Evolutionary conservation across 2,329 filamentous ascomycete species (phyloP).

Genomic region (Penicillium decumbens): DNA sequence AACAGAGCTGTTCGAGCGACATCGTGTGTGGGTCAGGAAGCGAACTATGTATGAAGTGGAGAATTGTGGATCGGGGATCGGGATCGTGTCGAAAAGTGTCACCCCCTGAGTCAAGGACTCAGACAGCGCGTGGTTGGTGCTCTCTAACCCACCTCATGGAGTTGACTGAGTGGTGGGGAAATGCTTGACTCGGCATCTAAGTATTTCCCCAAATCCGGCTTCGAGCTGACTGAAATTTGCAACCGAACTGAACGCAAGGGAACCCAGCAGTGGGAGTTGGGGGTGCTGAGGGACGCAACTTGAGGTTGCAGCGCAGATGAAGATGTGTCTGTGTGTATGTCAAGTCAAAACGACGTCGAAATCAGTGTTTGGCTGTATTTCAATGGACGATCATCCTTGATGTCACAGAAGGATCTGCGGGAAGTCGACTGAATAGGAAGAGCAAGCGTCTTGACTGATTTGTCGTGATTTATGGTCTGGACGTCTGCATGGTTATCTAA

Average conservation of each 20-base stretch:
- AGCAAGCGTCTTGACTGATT: no score
- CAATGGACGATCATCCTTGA: no score
- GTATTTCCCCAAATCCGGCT: background rate
- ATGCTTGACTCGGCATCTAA: background rate
- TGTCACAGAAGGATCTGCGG: no score
- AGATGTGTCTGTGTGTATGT: no score
- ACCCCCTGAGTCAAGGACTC: conserved; percentile 10
- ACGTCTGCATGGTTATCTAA: no score
- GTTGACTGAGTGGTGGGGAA: background rate
- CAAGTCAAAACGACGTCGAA: no score
- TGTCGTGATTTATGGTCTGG: no score
- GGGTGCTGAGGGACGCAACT: background rate
- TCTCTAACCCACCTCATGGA: no score
- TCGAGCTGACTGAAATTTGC: background rate
- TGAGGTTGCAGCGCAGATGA: conserved; percentile 1
- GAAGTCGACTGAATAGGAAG: no score
- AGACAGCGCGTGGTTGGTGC: conserved; percentile 3
- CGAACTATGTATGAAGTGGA: conserved; percentile 14
- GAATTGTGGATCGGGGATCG: conserved; percentile 9
- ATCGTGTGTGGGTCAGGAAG: conserved; percentile 2
- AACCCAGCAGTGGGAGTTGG: background rate
- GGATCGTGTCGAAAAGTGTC: background rate
- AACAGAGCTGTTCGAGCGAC: no score
- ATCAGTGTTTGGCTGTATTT: no score
- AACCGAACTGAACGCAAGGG: conserved; percentile 11